Evolutionary conservation across 2,329 filamentous ascomycete genomes (phyloP).

Genomic region (Escovopsis weberi): DNA sequence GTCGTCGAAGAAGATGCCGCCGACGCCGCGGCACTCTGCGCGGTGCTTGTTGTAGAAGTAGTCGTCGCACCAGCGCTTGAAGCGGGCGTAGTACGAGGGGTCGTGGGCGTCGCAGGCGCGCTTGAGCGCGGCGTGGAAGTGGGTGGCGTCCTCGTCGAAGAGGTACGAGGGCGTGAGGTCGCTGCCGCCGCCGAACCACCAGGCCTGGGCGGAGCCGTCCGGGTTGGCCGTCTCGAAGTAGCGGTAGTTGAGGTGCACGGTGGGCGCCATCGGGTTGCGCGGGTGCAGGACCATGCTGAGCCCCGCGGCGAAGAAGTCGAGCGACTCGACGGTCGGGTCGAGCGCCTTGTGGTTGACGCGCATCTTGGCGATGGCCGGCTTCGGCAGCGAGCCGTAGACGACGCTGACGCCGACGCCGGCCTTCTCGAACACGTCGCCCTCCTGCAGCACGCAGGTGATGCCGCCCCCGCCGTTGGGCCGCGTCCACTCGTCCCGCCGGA

Average conservation of each 20-base stretch:
- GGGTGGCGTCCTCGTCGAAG: slow-evolving; percentile 91
- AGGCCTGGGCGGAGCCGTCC: slow-evolving; percentile 67
- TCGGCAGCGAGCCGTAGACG: slow-evolving; percentile 82
- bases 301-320: slow-evolving; percentile 92
- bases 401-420: slow-evolving; percentile 90
- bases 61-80: slow-evolving; percentile 97
- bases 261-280: slow-evolving; percentile 90
- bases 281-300: slow-evolving; percentile 89
- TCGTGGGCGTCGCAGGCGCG: slow-evolving; percentile 87
- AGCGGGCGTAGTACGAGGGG: slow-evolving; percentile 78
- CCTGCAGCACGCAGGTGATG: slow-evolving; percentile 86
- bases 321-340: slow-evolving; percentile 58
- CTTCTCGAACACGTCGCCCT: slow-evolving; percentile 96
- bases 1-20: slow-evolving; percentile 98
- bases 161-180: slow-evolving; percentile 89
- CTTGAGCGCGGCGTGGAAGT: slow-evolving; percentile 92
- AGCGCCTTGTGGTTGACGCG: slow-evolving; percentile 87
- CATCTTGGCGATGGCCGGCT: slow-evolving; percentile 84
- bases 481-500: slow-evolving; percentile 75
- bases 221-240: slow-evolving; percentile 94
- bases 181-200: slow-evolving; percentile 97
- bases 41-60: slow-evolving; percentile 95
- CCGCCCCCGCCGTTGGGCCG: slow-evolving; percentile 82
- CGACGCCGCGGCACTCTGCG: slow-evolving; percentile 70
- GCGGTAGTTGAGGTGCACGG: slow-evolving; percentile 94